Conservation (phyloP, 352 stramenopile genomes). For the Pythium dissimile region DNA sequence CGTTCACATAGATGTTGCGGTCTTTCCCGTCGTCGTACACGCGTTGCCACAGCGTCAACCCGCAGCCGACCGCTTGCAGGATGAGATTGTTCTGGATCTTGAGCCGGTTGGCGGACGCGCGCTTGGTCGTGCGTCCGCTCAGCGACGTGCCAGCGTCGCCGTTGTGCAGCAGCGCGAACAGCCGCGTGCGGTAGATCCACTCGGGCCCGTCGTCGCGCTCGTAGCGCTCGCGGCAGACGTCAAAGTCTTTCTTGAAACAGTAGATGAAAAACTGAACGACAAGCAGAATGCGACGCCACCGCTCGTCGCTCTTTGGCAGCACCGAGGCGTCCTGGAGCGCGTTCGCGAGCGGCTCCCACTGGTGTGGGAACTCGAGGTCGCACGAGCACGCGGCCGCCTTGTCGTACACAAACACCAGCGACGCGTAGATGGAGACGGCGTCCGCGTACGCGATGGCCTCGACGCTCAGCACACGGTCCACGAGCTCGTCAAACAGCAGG, state of each 20-base stretch:
- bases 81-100: conserved; percentile 72
- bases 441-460: conserved; percentile 66
- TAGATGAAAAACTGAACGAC: conserved; percentile 83
- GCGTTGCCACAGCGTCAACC: conserved; percentile 59
- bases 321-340: conserved; percentile 57
- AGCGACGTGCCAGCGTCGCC: conserved; percentile 26
- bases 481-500: conserved; percentile 72
- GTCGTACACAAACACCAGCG: conserved; percentile 82
- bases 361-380: conserved; percentile 55
- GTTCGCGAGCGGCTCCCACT: conserved; percentile 60
- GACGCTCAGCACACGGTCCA: conserved; percentile 75
- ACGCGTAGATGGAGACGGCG: conserved; percentile 71
- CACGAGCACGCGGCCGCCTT: conserved; percentile 64
- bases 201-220: conserved; percentile 31
- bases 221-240: conserved; percentile 51
- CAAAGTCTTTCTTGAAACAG: conserved; percentile 71
- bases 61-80: conserved; percentile 48
- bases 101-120: conserved; percentile 23
- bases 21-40: conserved; percentile 51
- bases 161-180: conserved; percentile 59
- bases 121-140: conserved; percentile 25
- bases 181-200: conserved; percentile 60
- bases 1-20: not conserved
- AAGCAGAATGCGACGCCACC: conserved; percentile 63
- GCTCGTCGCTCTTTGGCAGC: conserved; percentile 38